A percentile compares a stretch with the other conserved stretches of the same genome.
Evolutionary conservation across 805 yeast genomes (phyloP).

Genomic region (Ogataea philodendri): DNA sequence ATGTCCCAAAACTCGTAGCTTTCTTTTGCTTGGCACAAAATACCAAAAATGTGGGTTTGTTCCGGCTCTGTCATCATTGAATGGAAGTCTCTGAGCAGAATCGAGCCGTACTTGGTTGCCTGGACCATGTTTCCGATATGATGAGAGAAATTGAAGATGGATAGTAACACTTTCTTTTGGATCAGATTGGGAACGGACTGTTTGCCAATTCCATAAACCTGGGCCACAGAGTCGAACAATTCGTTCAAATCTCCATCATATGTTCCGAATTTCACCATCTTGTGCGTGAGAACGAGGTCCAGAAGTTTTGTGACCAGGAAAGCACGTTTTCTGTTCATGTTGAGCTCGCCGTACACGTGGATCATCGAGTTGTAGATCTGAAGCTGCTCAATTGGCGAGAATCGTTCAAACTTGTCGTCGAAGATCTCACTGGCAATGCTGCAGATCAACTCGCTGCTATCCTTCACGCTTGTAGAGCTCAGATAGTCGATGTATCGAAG

Average conservation of each 20-base stretch:
- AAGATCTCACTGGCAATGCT: conserved; percentile 46
- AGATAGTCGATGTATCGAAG: conserved; percentile 62
- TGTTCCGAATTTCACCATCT: conserved; percentile 11
- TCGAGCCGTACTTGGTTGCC: conserved; percentile 45
- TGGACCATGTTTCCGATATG: conserved; percentile 46
- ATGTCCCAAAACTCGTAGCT: conserved; percentile 69
- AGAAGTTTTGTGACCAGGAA: conserved; percentile 68
- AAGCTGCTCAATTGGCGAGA: conserved; percentile 54
- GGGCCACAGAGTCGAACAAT: conserved; percentile 46
- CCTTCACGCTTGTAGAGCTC: conserved; percentile 49
- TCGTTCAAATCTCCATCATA: conserved; percentile 17
- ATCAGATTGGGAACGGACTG: conserved; percentile 12
- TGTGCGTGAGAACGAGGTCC: conserved; percentile 36
- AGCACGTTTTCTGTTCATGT: conserved; percentile 63
- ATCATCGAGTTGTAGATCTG: conserved; percentile 66
- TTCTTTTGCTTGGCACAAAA: conserved; percentile 32
- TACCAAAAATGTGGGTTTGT: conserved; percentile 43
- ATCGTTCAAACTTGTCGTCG: conserved; percentile 41
- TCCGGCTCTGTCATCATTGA: conserved; percentile 56
- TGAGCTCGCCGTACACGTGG: conserved; percentile 57
- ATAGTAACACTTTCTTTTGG: conserved; percentile 40
- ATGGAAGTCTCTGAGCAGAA: conserved; percentile 55
- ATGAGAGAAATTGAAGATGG: conserved; percentile 53
- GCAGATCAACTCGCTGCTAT: conserved; percentile 44
- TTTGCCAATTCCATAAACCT: conserved; percentile 48